Conservation (phyloP, 371 early-diverging fungal species). For the Circinella minor region DNA sequence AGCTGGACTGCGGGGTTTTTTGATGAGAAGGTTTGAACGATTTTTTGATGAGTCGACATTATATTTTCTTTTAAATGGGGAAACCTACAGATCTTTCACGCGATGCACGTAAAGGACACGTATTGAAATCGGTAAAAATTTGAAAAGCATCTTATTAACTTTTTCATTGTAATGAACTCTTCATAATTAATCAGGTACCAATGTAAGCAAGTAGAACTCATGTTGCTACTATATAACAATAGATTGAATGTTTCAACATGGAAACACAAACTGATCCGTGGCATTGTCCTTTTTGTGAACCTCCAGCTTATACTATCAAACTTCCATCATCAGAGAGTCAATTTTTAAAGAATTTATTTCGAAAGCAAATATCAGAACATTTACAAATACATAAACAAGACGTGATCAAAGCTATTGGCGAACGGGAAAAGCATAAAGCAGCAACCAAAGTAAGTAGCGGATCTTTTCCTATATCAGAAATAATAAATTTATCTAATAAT, state of each 20-base stretch:
- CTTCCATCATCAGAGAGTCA: background rate
- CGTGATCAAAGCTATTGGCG: background rate
- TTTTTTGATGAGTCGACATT: too few species aligned
- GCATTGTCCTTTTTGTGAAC: background rate
- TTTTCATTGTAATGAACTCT: too few species aligned
- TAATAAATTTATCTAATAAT: too few species aligned
- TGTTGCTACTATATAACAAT: background rate
- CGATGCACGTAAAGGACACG: slow-evolving; percentile 6
- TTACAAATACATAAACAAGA: slow-evolving; percentile 6
- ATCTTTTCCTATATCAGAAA: background rate
- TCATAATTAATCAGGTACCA: too few species aligned
- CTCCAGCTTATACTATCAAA: background rate
- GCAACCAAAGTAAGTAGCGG: background rate
- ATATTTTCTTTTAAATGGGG: background rate
- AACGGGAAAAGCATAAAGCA: background rate
- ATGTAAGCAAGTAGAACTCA: too few species aligned
- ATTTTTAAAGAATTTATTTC: background rate
- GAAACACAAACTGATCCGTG: background rate
- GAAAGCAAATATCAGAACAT: slow-evolving; percentile 5
- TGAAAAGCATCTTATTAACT: background rate
- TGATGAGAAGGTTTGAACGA: too few species aligned
- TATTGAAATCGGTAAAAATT: background rate
- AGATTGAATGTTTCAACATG: background rate
- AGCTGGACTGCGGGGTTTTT: too few species aligned
- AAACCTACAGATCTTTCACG: background rate